Evolutionary conservation across 2,329 filamentous ascomycete species (phyloP).

Genomic region (Botryotinia convoluta): DNA sequence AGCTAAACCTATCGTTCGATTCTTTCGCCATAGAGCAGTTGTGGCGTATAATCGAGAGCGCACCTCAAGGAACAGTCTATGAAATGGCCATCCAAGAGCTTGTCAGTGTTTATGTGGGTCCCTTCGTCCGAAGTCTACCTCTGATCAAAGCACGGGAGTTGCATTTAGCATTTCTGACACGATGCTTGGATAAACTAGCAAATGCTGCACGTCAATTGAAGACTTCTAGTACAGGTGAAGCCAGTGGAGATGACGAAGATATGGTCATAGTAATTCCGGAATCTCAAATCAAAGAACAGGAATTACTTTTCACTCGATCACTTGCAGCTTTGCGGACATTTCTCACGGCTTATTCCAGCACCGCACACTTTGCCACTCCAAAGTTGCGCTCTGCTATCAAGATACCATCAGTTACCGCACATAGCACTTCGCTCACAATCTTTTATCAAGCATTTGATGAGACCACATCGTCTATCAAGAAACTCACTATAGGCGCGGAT

Average conservation of each 20-base stretch:
- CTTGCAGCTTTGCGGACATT: slow-evolving; percentile 67
- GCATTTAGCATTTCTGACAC: slow-evolving; percentile 69
- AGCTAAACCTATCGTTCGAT: slow-evolving; percentile 51
- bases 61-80: slow-evolving; percentile 64
- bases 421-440: slow-evolving; percentile 64
- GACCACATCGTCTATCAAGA: slow-evolving; percentile 55
- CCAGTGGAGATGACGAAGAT: slow-evolving; percentile 49
- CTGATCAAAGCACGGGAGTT: slow-evolving; percentile 52
- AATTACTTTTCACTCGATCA: slow-evolving; percentile 65
- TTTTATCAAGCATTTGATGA: slow-evolving; percentile 74
- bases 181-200: slow-evolving; percentile 70
- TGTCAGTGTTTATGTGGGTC: slow-evolving; percentile 67
- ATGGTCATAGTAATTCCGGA: slow-evolving; percentile 53
- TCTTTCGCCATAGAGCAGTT: slow-evolving; percentile 64
- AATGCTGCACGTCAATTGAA: slow-evolving; percentile 59
- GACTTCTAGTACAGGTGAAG: slow-evolving; percentile 44
- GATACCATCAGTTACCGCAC: slow-evolving; percentile 50
- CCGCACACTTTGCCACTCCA: slow-evolving; percentile 57
- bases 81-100: slow-evolving; percentile 66
- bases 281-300: slow-evolving; percentile 51
- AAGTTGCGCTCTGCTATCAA: slow-evolving; percentile 55
- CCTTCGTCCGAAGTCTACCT: slow-evolving; percentile 50
- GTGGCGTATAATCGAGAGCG: slow-evolving; percentile 78
- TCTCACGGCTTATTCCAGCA: slow-evolving; percentile 61
- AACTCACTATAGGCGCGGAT: slow-evolving; percentile 63